These are phyloP conservation scores for Hirsutella thompsonii DNA, from an alignment of 2,329 filamentous ascomycete species.

Conservation along the genomic window DNA sequence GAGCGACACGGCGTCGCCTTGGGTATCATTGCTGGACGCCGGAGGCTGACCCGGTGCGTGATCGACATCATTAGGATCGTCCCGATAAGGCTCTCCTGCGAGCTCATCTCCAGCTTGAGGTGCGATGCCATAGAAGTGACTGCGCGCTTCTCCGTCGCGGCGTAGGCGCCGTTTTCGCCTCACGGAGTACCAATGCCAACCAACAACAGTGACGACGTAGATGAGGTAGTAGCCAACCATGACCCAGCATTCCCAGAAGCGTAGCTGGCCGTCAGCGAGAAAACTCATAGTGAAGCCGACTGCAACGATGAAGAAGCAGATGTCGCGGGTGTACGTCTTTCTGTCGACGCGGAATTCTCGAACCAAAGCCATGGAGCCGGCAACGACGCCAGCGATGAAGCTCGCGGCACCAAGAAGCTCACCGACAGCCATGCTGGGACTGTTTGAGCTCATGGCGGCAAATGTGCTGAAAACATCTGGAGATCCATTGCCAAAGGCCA, in stretches of 20 bases:
- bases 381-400: slow-evolving; percentile 94
- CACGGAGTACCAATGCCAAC: slow-evolving; percentile 79
- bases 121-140: slow-evolving; percentile 52
- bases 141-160: slow-evolving; percentile 58
- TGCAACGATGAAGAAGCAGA: slow-evolving; percentile 82
- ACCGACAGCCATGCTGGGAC: slow-evolving; percentile 90
- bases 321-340: slow-evolving; percentile 82
- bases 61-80: slow-evolving; percentile 32
- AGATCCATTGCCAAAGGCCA: slow-evolving; percentile 95
- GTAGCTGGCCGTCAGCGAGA: slow-evolving; percentile 69
- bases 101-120: slow-evolving; percentile 40
- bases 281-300: slow-evolving; percentile 81
- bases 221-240: slow-evolving; percentile 91
- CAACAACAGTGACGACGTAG: slow-evolving; percentile 79
- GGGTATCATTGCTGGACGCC: slow-evolving; percentile 5
- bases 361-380: slow-evolving; percentile 95
- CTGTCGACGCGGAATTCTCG: slow-evolving; percentile 84
- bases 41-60: slow-evolving; percentile 8
- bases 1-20: slow-evolving; percentile 26
- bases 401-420: slow-evolving; percentile 89
- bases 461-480: slow-evolving; percentile 98
- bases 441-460: slow-evolving; percentile 93
- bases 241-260: slow-evolving; percentile 74
- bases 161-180: slow-evolving; percentile 46
- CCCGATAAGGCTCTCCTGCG: slow-evolving; percentile 46